phyloP scores from a whole-genome alignment of 2,329 filamentous ascomycete species.

The Parascedosporium putredinis region DNA sequence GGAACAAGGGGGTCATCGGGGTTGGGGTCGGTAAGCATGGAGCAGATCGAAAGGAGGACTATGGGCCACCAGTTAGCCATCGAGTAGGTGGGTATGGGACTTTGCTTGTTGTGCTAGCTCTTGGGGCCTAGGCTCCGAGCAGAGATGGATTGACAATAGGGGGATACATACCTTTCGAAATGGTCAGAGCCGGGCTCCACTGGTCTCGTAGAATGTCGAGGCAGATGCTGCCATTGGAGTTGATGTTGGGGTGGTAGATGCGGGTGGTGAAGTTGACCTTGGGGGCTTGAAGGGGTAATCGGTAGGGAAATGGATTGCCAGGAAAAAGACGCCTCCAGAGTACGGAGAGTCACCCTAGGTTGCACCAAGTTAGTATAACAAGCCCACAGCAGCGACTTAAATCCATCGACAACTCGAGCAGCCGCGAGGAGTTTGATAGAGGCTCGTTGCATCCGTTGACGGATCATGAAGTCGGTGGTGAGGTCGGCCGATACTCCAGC shows the following conservation, averaged over 20 bases:
- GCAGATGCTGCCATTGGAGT: conserved; percentile 98
- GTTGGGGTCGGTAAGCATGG: conserved; percentile 99
- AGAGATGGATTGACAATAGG: neutral
- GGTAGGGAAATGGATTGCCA: conserved; percentile 97
- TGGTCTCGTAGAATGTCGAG: conserved; percentile 97
- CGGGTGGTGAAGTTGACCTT: conserved; percentile 99
- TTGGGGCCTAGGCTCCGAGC: neutral
- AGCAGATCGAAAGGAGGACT: conserved; percentile 98
- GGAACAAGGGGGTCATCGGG: conserved; percentile 97
- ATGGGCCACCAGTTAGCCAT: neutral
- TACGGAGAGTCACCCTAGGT: conserved; percentile 85
- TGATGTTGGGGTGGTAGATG: conserved; percentile 99
- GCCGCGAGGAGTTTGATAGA: too few species aligned
- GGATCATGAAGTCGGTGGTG: too few species aligned
- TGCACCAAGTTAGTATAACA: conserved; percentile 20
- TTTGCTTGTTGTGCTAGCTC: conserved; percentile 7
- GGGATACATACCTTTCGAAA: conserved; percentile 73
- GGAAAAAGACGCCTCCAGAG: conserved; percentile 97
- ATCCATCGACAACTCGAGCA: too few species aligned
- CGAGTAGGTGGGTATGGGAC: too few species aligned
- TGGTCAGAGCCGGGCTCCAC: conserved; percentile 97
- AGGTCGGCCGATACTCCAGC: too few species aligned
- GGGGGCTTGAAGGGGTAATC: conserved; percentile 99
- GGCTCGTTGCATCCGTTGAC: too few species aligned
- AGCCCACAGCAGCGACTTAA: too few species aligned